These are phyloP conservation scores for Cordyceps militaris DNA, from an alignment of 2,329 filamentous ascomycete genomes.

Conservation along the genomic window DNA sequence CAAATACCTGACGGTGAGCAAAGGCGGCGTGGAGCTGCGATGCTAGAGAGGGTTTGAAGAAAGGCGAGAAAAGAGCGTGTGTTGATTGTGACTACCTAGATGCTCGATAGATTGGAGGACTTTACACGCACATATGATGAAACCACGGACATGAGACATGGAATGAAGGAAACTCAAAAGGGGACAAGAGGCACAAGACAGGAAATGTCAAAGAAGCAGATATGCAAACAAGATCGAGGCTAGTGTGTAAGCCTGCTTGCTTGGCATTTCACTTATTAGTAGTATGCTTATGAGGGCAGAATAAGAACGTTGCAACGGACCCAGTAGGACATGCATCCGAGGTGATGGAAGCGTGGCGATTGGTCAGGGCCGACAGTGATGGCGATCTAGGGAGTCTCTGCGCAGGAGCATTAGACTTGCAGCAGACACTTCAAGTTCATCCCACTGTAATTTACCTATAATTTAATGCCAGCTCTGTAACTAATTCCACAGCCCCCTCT, in stretches of 20 bases:
- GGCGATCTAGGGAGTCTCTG: too few species aligned
- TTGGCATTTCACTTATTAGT: conserved; percentile 12
- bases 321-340: neutral
- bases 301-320: conserved; percentile 12
- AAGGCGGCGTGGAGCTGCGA: conserved; percentile 56
- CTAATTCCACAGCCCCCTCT: neutral
- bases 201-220: neutral
- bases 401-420: too few species aligned
- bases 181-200: neutral
- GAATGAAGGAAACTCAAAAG: neutral
- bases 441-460: too few species aligned
- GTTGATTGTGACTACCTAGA: neutral
- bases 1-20: conserved; percentile 81
- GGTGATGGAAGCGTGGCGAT: neutral
- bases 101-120: neutral
- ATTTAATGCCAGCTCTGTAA: too few species aligned
- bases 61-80: neutral
- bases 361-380: neutral
- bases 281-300: conserved; percentile 8
- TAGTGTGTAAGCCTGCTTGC: conserved; percentile 5
- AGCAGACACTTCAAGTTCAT: too few species aligned
- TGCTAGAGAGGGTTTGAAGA: conserved; percentile 32
- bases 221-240: neutral
- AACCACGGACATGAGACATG: neutral
- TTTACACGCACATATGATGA: neutral